Conservation (phyloP, 164 flowering plant species). For the Euptelea pleiosperma region DNA sequence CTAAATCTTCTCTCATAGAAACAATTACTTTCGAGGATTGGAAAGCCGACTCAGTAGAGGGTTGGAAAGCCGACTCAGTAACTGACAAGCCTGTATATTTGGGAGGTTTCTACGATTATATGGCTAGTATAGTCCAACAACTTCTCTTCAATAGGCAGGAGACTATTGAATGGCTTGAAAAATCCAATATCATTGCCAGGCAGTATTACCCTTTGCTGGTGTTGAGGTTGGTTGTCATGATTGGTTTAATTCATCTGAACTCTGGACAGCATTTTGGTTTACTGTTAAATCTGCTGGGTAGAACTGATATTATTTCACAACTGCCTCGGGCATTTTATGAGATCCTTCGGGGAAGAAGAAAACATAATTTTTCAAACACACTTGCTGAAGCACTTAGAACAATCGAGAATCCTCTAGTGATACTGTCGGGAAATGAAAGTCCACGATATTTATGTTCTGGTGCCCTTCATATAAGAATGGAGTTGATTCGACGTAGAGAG, state of each 20-base stretch:
- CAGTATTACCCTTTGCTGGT: slow-evolving; percentile 34
- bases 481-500: slow-evolving; percentile 25
- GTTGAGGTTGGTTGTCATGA: slow-evolving; percentile 38
- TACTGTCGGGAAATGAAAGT: slow-evolving; percentile 20
- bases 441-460: slow-evolving; percentile 14
- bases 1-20: slow-evolving; percentile 48
- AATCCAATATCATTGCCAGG: slow-evolving; percentile 14
- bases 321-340: slow-evolving; percentile 43
- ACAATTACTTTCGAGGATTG: slow-evolving; percentile 30
- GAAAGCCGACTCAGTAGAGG: slow-evolving; percentile 5
- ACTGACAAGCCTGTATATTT: neutral
- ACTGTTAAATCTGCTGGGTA: slow-evolving; percentile 19
- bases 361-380: neutral
- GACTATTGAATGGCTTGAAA: slow-evolving; percentile 42
- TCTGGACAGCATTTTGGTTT: slow-evolving; percentile 16
- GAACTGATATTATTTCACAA: slow-evolving; percentile 18
- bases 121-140: slow-evolving; percentile 12
- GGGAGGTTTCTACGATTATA: slow-evolving; percentile 10
- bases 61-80: neutral
- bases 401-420: slow-evolving; percentile 58
- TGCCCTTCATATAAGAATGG: slow-evolving; percentile 33
- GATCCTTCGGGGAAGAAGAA: slow-evolving; percentile 16
- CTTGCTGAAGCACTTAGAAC: slow-evolving; percentile 46
- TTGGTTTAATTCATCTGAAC: slow-evolving; percentile 40
- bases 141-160: slow-evolving; percentile 21